These are phyloP conservation scores for Euphorbia schlechtendalii DNA, from an alignment of 441 rosid genomes.

Conservation along the genomic window DNA sequence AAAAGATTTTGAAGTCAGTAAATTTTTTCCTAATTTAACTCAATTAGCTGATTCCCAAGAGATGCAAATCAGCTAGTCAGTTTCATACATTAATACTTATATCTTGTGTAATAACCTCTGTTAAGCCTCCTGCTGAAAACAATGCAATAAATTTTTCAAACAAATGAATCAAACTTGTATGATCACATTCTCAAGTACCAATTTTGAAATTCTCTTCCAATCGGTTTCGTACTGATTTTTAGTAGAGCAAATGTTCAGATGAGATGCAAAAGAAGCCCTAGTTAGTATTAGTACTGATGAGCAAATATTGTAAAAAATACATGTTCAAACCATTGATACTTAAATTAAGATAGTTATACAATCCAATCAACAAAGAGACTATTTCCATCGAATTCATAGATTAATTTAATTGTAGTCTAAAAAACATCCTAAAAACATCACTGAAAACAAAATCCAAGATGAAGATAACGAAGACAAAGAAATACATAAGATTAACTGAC, in stretches of 20 bases:
- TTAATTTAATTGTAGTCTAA: slow-evolving; percentile 13
- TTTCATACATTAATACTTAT: slow-evolving; percentile 4
- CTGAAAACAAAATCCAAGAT: slow-evolving; percentile 12
- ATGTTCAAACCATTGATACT: slow-evolving; percentile 19
- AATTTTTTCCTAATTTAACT: slow-evolving; percentile 8
- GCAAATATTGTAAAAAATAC: neutral
- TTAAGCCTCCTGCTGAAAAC: too few species aligned
- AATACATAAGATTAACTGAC: slow-evolving; percentile 35
- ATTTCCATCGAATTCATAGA: slow-evolving; percentile 20
- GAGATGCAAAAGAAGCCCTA: neutral
- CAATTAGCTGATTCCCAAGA: slow-evolving; percentile 22
- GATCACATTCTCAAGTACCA: too few species aligned
- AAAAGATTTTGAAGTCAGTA: slow-evolving; percentile 20
- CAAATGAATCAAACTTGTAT: too few species aligned
- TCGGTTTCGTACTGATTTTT: too few species aligned
- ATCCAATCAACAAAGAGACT: slow-evolving; percentile 20
- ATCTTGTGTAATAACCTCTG: too few species aligned
- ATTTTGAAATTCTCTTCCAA: too few species aligned
- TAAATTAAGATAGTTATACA: slow-evolving; percentile 19
- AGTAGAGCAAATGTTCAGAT: too few species aligned
- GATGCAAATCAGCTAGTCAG: slow-evolving; percentile 21
- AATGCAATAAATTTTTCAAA: too few species aligned
- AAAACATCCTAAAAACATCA: slow-evolving; percentile 18
- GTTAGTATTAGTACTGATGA: slow-evolving; percentile 9
- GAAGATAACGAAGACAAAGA: slow-evolving; percentile 13